Evolutionary conservation across 2,329 filamentous ascomycete species (phyloP).

Genomic region (Monascus ruber): DNA sequence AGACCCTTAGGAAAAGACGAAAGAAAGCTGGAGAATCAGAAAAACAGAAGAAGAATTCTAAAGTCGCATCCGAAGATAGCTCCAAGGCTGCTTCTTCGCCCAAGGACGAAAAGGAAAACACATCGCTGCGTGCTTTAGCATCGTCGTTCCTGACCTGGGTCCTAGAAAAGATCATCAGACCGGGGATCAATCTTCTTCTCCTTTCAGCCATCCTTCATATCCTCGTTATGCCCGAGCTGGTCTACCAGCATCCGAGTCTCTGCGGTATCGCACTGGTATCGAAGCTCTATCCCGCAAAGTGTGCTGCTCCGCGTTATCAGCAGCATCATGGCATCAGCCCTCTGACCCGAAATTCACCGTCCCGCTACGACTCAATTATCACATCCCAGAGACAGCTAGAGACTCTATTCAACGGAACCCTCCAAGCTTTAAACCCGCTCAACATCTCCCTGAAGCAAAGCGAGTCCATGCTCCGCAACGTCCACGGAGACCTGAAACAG

Average conservation of each 20-base stretch:
- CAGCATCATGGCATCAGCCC: constrained; percentile 2
- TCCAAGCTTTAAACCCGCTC: constrained; percentile 17
- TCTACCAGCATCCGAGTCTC: constrained; percentile 20
- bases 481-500: constrained; percentile 17
- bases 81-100: not conserved
- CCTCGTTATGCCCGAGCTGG: constrained; percentile 23
- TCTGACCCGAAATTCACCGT: constrained; percentile 2
- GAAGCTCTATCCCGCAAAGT: constrained; percentile 19
- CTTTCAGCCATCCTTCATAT: constrained; percentile 21
- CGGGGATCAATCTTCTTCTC: constrained; percentile 15
- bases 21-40: constrained; percentile 4
- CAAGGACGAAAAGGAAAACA: not conserved
- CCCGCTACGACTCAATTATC: constrained; percentile 9
- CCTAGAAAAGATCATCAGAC: constrained; percentile 5
- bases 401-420: constrained; percentile 17
- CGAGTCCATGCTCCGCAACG: constrained; percentile 16
- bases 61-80: not conserved
- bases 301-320: constrained; percentile 5
- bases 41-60: constrained; percentile 1
- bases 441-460: constrained; percentile 17
- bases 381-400: constrained; percentile 16
- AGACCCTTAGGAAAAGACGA: constrained; percentile 13
- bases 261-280: constrained; percentile 15
- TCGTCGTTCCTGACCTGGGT: not conserved
- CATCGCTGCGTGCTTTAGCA: not conserved